A percentile compares a stretch with the other conserved stretches of the same genome.
Evolutionary conservation across 1,284 basidiomycete species (phyloP).

Genomic region (Boletellus deceptivus): DNA sequence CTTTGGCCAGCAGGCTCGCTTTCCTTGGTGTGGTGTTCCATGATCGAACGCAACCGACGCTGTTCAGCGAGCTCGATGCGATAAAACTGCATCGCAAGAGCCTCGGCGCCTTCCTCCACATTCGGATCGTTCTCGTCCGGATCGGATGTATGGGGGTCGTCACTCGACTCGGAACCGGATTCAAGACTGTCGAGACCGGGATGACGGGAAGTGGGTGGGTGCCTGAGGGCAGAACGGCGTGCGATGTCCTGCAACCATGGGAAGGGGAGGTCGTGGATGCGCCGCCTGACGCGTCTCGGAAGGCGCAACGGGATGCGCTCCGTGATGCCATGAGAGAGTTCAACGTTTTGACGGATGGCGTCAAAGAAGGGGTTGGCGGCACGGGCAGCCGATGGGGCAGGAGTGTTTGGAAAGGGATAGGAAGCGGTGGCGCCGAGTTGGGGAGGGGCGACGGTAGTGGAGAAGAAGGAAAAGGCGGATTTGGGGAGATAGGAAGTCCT

Average conservation of each 20-base stretch:
- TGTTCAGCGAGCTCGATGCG: conserved; percentile 90
- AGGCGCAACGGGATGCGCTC: conserved; percentile 80
- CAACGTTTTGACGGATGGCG: conserved; percentile 92
- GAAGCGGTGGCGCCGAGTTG: conserved; percentile 12
- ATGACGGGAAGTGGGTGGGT: conserved; percentile 52
- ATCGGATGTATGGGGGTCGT: conserved; percentile 35
- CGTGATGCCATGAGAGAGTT: conserved; percentile 82
- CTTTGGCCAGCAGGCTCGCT: conserved; percentile 17
- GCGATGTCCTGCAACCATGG: conserved; percentile 80
- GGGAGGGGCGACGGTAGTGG: conserved; percentile 40
- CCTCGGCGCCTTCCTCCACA: conserved; percentile 69
- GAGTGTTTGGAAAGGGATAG: conserved; percentile 22
- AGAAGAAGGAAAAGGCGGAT: conserved; percentile 59
- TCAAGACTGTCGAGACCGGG: conserved; percentile 68
- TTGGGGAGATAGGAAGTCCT: conserved; percentile 62
- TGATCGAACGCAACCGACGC: conserved; percentile 82
- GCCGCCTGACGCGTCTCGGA: conserved; percentile 56
- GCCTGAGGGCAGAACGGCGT: conserved; percentile 38
- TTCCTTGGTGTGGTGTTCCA: conserved; percentile 84
- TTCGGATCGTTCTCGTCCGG: conserved; percentile 36
- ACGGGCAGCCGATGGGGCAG: conserved; percentile 17
- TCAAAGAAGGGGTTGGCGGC: conserved; percentile 85
- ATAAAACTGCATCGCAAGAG: conserved; percentile 90
- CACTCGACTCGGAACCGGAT: conserved; percentile 37
- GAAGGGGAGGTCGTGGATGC: conserved; percentile 77